Evolutionary conservation across 768 basidiomycete genomes (phyloP).

Genomic region (Calocybe indica): DNA sequence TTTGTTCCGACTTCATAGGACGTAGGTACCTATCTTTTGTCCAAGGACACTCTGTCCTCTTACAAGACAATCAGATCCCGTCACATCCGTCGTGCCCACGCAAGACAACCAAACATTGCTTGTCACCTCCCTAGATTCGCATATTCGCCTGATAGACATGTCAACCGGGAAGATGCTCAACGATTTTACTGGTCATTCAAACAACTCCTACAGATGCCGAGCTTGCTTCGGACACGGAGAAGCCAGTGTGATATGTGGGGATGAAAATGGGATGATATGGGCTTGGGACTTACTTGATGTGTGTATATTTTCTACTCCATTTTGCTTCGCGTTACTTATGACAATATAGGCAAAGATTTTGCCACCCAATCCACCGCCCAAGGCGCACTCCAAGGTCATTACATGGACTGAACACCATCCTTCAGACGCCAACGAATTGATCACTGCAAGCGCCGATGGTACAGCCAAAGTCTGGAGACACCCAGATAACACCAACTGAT

Average conservation of each 20-base stretch:
- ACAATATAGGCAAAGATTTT: slow-evolving; percentile 57
- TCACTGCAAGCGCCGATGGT: slow-evolving; percentile 89
- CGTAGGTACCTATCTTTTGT: slow-evolving; percentile 43
- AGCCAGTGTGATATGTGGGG: slow-evolving; percentile 77
- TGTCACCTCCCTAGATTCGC: slow-evolving; percentile 78
- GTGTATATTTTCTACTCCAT: slow-evolving; percentile 11
- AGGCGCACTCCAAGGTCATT: slow-evolving; percentile 77
- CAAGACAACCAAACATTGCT: slow-evolving; percentile 77
- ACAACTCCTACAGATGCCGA: slow-evolving; percentile 71
- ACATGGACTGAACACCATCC: slow-evolving; percentile 94
- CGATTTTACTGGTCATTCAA: slow-evolving; percentile 73
- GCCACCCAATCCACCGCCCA: slow-evolving; percentile 67
- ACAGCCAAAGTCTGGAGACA: slow-evolving; percentile 85
- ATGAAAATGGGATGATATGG: slow-evolving; percentile 87
- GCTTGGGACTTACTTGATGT: slow-evolving; percentile 93
- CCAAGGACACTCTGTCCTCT: not conserved
- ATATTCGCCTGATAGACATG: slow-evolving; percentile 81
- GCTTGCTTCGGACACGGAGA: slow-evolving; percentile 83
- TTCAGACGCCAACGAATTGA: slow-evolving; percentile 70
- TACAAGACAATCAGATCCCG: slow-evolving; percentile 53
- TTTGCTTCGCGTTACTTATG: slow-evolving; percentile 1
- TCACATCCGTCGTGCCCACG: slow-evolving; percentile 78
- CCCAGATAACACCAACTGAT: slow-evolving; percentile 17
- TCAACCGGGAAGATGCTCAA: slow-evolving; percentile 80
- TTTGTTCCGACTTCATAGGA: slow-evolving; percentile 86